Base-by-base conservation (phyloP, 106 monocot genomes). In the Dendrobium officinale region DNA sequence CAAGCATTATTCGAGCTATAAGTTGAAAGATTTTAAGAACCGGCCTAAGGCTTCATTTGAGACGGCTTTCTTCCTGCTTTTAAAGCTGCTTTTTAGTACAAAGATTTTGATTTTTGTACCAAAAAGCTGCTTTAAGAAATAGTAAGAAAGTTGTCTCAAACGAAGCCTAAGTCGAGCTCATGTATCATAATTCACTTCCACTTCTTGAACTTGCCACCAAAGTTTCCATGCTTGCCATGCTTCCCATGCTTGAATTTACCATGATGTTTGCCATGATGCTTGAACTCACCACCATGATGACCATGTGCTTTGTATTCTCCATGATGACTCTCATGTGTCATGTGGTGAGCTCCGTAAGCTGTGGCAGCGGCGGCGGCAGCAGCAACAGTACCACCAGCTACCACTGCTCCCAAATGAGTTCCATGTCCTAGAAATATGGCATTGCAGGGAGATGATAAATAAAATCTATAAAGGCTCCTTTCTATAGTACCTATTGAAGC, bases 171-270 rank as follows among this genome's bases (percentile, higher is more conserved):
- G 10, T 51, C 15, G 51, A 51, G 51, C 70, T 70, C 31, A 70
- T 7, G 16, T 33, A 31, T 33, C 31, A 11, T 33, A 0, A 11
- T 3, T 86, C 79, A 86, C 68, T 86, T 86, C 86, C 86, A 86
- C 75, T 74, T 86, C 82, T 67, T 86, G 66, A 82, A 82, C 82
- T 86, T 82, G 26, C 84, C 75, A 0, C 81, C 85, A 27, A 77
- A 13, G 51, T 51, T 51, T 51, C 51, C 51, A 51, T 51, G 81
- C 49, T 73, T 66, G 0, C 81, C 86, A 59, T 92, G 89, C 79
- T 86, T 92, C 0, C 88, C 91, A 31, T 91, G 88, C 80, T 84
- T 92, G 44, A 86, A 88, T 66, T 88, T 91, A 4, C 91, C 91
- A 66, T 90, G 80, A 33, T 72, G 72, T 15, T 72, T 72, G 10